Evolutionary conservation across 805 yeast genomes (phyloP), one percentile per base, ranked within the genome.

Genomic region (Lipomyces oligophaga): DNA sequence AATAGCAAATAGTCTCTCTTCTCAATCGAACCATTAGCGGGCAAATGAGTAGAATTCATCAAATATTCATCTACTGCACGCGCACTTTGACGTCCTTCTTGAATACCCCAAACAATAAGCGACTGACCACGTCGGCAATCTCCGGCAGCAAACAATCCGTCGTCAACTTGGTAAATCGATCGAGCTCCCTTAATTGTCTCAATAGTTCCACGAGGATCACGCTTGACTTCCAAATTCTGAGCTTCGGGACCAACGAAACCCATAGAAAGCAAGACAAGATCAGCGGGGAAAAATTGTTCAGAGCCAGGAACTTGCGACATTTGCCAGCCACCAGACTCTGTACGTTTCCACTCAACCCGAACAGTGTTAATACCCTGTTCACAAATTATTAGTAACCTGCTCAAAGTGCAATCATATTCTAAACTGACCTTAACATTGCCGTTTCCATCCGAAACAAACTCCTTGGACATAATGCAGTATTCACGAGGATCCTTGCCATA

Each of bases 51-150:
- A 54, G 77, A 68, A 21, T 90, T 89, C 80, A 81, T 79, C 66
- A 90, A 74, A 66, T 67, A 84, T 58, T 73, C 67, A 64, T 90
- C 98, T 54, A 90, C 94, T 60, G 86, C 88, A 58, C 96, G 77
- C 30, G 98, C 98, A 78, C 96, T 88, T 70, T 90, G 96, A 74
- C 97, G 82, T 58, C 98, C 98, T 71, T 90, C 98, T 72, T 93
- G 97, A 60, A 90, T 90, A 71, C 97, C 98, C 97, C 97, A 93
- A 45, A 90, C 98, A 66, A 90, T 90, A 67, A 90, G 78, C 2
- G 96, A 86, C 74, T 90, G 98, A 24, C 98, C 98, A 71, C 97
- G 82, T 75, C 98, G 84, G 72, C 97, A 93, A 69, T 90, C 98
- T 70, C 98, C 98, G 41, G 97, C 97, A 39, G 96, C 86, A 63